These are phyloP conservation scores for Moricandia arvensis DNA, from an alignment of 345 rosid genomes.

Conservation along the genomic window DNA sequence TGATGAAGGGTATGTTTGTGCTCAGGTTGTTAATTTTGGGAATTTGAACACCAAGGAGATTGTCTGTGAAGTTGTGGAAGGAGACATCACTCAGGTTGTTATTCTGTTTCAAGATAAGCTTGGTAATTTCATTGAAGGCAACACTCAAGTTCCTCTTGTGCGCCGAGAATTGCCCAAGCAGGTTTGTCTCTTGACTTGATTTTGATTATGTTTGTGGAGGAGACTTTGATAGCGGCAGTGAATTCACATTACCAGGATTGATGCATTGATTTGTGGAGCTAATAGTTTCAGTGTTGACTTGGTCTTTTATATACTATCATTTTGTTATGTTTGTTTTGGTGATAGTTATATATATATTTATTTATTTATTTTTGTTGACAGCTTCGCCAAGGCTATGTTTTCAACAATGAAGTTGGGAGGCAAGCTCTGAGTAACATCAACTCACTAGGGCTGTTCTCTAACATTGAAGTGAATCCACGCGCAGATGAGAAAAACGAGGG, in stretches of 20 bases:
- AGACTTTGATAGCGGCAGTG: neutral
- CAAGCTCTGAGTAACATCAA: constrained; percentile 91
- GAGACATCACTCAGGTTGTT: constrained; percentile 79
- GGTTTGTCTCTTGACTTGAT: constrained; percentile 39
- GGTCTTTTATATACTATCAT: too few relatives aligned
- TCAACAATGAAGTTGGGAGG: constrained; percentile 93
- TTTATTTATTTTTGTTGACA: constrained; percentile 33
- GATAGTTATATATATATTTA: constrained; percentile 22
- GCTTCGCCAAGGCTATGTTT: constrained; percentile 84
- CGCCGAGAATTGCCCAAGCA: constrained; percentile 80
- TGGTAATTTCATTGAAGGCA: constrained; percentile 93
- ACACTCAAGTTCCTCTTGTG: constrained; percentile 73
- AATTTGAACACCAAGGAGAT: constrained; percentile 92
- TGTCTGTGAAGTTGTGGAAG: constrained; percentile 98
- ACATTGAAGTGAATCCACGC: constrained; percentile 93
- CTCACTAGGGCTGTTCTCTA: constrained; percentile 76
- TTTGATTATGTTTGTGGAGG: too few relatives aligned
- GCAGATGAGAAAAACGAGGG: constrained; percentile 98
- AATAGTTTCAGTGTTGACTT: too few relatives aligned
- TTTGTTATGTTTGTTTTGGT: constrained; percentile 5
- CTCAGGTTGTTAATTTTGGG: constrained; percentile 95
- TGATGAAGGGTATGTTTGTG: constrained; percentile 96
- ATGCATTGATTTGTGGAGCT: neutral
- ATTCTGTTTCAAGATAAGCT: constrained; percentile 93
- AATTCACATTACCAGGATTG: neutral